These are phyloP conservation scores for Globisporangium spinosum DNA, from an alignment of 352 stramenopile species.

Conservation along the genomic window DNA sequence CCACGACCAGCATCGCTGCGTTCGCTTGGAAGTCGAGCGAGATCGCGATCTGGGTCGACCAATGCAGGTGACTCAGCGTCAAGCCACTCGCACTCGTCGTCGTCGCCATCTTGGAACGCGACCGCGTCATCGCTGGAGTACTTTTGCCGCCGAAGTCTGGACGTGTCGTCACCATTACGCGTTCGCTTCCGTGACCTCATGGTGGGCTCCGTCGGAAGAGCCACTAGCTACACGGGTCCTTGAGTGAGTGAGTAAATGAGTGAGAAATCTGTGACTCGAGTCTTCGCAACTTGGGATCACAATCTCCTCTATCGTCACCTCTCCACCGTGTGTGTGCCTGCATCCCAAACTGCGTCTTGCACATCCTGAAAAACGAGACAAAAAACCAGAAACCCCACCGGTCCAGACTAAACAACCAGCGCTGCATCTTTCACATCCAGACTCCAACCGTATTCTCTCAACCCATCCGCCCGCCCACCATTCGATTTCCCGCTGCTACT, in stretches of 20 bases:
- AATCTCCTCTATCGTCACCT: not conserved
- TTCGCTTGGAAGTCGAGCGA: constrained; percentile 1
- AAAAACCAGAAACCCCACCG: constrained; percentile 1
- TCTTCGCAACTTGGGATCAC: not conserved
- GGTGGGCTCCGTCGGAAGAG: constrained; percentile 44
- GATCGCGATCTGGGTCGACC: constrained; percentile 7
- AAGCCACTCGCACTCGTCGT: constrained; percentile 37
- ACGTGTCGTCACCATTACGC: constrained; percentile 62
- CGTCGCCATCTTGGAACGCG: constrained; percentile 46
- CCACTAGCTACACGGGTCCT: constrained; percentile 47
- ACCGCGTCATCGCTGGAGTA: constrained; percentile 38
- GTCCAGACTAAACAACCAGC: constrained; percentile 1
- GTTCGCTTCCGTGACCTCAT: constrained; percentile 59
- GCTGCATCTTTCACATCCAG: constrained; percentile 11
- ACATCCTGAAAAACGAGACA: constrained; percentile 12
- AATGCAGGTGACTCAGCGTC: constrained; percentile 8
- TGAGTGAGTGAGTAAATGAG: not conserved
- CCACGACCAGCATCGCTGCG: constrained; percentile 19
- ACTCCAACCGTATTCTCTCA: not conserved
- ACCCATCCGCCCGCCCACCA: not conserved
- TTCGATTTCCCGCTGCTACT: constrained; percentile 4
- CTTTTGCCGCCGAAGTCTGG: constrained; percentile 65
- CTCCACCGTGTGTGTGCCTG: not conserved
- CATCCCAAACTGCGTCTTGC: constrained; percentile 1
- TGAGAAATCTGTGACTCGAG: not conserved